Percentiles rank a stretch among this genome's conserved stretches.
phyloP scores from a whole-genome alignment of 2,329 filamentous ascomycete genomes.

The Thielaviopsis punctulata region DNA sequence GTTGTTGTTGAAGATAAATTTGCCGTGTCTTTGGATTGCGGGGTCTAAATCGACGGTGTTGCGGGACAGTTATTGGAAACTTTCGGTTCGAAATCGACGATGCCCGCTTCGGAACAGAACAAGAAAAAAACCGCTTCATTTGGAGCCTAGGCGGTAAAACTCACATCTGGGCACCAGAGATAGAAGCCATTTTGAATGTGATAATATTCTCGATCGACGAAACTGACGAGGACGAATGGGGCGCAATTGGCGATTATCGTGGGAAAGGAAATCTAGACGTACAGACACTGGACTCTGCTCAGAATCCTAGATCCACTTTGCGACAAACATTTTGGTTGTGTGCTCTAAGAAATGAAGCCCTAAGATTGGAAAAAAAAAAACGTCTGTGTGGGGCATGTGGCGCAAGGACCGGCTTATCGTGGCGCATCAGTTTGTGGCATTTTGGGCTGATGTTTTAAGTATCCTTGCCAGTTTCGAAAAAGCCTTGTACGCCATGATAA shows the following conservation, averaged over 20 bases:
- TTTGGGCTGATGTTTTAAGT: conserved; percentile 3
- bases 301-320: conserved; percentile 12
- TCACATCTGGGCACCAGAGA: conserved; percentile 13
- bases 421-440: conserved; percentile 5
- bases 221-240: conserved; percentile 11
- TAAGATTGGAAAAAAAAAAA: neutral
- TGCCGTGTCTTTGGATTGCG: neutral
- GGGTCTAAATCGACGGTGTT: neutral
- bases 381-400: conserved; percentile 3
- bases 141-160: conserved; percentile 4
- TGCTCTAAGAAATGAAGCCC: conserved; percentile 5
- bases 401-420: neutral
- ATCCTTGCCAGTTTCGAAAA: neutral
- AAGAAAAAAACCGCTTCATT: neutral
- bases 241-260: conserved; percentile 12
- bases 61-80: neutral
- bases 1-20: neutral
- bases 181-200: conserved; percentile 13
- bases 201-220: conserved; percentile 12
- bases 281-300: conserved; percentile 9
- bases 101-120: conserved; percentile 5
- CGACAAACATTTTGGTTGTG: conserved; percentile 12
- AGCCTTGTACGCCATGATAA: neutral
- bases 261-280: conserved; percentile 12
- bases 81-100: conserved; percentile 6